Base-by-base conservation (phyloP, 2,329 filamentous ascomycete species). In the Fusarium irregulare region DNA sequence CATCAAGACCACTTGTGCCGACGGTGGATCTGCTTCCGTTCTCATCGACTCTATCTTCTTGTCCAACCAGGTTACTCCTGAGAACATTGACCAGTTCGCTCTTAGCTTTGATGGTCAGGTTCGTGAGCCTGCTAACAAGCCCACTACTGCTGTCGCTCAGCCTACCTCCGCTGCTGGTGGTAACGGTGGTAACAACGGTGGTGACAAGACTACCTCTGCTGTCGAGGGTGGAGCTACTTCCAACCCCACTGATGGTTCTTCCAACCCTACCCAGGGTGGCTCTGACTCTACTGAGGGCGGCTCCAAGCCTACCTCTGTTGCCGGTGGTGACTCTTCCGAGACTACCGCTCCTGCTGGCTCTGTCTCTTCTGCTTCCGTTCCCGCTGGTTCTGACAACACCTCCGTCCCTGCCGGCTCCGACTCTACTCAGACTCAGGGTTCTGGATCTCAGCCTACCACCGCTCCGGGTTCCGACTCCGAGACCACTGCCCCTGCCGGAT, bases 31-130 rank as follows among this genome's bases (percentile, higher is more conserved):
- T 2, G 59, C 66, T 0, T 13, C 48, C 0, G 32, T 74, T 4
- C 56, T 70, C 7, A 23, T 73, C 5, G 71, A 73, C 18, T 68
- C 71, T 0, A 57, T 73, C 48, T 73, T 73, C 30, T 45, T 73
- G 3, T 73, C 70, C 4, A 71, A 73, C 51, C 49, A 71, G 32
- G 70, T 73, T 16, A 73, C 70, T 9, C 59, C 63, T 10, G 50
- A 58, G n/a, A 73, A 61, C 40, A 73, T 73, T 12, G 47, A 45
- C 12, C 25, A 60, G 18, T 63, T 60, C 14, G 23, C 46, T 3
- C 57, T 73, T 34, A 61, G 66, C 32, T 73, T 66, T 18, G 66
- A 61, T 14, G 66, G 66, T 8, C 46, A 34, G n/a, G 23, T 69
- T 8, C 60, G 44, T 20, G 32, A 60, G 20, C 53, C 65, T 12